Conservation (phyloP, 2,329 filamentous ascomycete species). For the Pleurostoma richardsiae region DNA sequence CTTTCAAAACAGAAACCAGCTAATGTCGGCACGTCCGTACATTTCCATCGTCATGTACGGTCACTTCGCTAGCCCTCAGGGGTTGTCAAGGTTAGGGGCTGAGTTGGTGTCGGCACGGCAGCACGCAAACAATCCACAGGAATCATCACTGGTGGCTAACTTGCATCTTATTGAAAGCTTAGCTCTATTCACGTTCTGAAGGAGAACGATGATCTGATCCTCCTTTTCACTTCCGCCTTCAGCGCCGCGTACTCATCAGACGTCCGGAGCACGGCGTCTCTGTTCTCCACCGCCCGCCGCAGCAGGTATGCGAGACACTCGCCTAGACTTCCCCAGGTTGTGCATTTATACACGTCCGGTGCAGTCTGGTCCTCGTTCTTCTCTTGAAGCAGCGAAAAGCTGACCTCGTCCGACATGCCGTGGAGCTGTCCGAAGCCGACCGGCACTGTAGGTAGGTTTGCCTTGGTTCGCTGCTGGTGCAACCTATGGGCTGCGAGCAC, state of each 20-base stretch:
- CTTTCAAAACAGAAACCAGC: too few relatives aligned
- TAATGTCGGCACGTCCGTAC: too few relatives aligned
- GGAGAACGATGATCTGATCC: conserved; percentile 2
- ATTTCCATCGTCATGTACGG: too few relatives aligned
- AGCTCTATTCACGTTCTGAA: background rate
- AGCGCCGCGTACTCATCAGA: conserved; percentile 19
- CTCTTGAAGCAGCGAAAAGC: conserved; percentile 38
- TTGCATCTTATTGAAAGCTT: background rate
- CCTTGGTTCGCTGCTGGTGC: conserved; percentile 32
- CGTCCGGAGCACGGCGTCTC: conserved; percentile 23
- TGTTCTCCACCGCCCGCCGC: conserved; percentile 30
- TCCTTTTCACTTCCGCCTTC: conserved; percentile 9
- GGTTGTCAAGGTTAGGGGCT: too few relatives aligned
- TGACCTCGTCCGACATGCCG: conserved; percentile 54
- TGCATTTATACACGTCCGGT: conserved; percentile 31
- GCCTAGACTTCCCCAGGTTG: conserved; percentile 30
- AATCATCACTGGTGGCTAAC: too few relatives aligned
- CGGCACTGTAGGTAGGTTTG: conserved; percentile 22
- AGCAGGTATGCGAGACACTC: conserved; percentile 32
- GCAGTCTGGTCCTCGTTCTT: conserved; percentile 16
- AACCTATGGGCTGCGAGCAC: conserved; percentile 36
- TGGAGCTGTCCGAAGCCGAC: conserved; percentile 48
- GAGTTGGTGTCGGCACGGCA: too few relatives aligned
- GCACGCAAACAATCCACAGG: too few relatives aligned
- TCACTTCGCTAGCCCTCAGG: too few relatives aligned